phyloP scores from a whole-genome alignment of 331 rosid genomes.

The Telfairia occidentalis region DNA sequence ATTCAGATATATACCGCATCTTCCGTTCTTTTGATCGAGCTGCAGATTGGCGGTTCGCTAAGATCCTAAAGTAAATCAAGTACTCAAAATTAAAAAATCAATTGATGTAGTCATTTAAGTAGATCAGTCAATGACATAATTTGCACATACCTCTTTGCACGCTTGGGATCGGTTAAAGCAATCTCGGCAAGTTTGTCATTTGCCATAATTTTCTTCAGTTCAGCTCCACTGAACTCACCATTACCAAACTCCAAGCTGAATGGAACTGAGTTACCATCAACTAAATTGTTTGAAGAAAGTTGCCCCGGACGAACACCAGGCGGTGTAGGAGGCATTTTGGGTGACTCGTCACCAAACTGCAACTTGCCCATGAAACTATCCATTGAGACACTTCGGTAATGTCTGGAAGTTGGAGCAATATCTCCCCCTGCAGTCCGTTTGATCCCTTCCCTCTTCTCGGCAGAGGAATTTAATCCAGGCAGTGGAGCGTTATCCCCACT shows the following conservation, averaged over 20 bases:
- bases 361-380: slow-evolving; percentile 83
- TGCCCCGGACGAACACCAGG: slow-evolving; percentile 43
- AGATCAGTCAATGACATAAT: neutral
- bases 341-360: slow-evolving; percentile 60
- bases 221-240: slow-evolving; percentile 91
- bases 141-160: slow-evolving; percentile 59
- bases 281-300: slow-evolving; percentile 38
- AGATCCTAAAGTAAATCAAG: slow-evolving; percentile 39
- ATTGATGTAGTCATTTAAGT: neutral
- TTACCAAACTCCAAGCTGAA: slow-evolving; percentile 89
- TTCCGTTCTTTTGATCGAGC: slow-evolving; percentile 90
- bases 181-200: slow-evolving; percentile 87
- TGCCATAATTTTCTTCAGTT: slow-evolving; percentile 90
- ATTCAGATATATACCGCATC: slow-evolving; percentile 83
- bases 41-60: slow-evolving; percentile 94
- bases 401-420: slow-evolving; percentile 56
- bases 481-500: slow-evolving; percentile 36
- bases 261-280: slow-evolving; percentile 43
- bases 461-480: slow-evolving; percentile 25
- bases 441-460: slow-evolving; percentile 57
- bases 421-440: slow-evolving; percentile 69
- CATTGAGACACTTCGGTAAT: slow-evolving; percentile 80
- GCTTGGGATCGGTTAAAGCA: slow-evolving; percentile 79
- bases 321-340: slow-evolving; percentile 58
- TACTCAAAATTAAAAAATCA: neutral